Conservation (phyloP, 176 grass and related monocot species). For the Alloteropsis semialata region DNA sequence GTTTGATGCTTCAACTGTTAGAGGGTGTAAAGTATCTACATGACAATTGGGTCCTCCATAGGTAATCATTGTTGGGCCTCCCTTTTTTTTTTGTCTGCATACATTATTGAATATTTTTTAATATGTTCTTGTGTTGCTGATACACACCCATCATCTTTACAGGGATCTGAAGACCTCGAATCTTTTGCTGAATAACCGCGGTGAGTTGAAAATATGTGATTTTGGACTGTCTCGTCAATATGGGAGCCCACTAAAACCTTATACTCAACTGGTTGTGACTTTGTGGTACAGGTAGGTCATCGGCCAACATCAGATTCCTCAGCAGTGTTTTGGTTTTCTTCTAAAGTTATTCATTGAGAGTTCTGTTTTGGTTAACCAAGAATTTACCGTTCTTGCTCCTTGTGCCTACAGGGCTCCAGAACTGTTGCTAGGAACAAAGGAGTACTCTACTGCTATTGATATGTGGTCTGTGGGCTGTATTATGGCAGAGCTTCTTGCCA, state of each 20-base stretch:
- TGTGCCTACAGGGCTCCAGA: slow-evolving; percentile 75
- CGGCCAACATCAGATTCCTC: slow-evolving; percentile 41
- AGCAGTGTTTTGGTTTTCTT: slow-evolving; percentile 43
- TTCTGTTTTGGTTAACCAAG: slow-evolving; percentile 22
- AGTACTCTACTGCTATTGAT: slow-evolving; percentile 99
- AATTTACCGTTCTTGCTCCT: slow-evolving; percentile 17
- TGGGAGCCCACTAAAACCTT: slow-evolving; percentile 90
- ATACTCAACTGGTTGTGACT: slow-evolving; percentile 99
- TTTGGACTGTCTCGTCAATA: slow-evolving; percentile 99
- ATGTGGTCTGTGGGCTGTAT: slow-evolving; percentile 99
- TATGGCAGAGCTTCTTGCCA: slow-evolving; percentile 97
- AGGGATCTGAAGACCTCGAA: slow-evolving; percentile 98
- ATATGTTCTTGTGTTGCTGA: slow-evolving; percentile 24
- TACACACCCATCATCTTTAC: slow-evolving; percentile 1
- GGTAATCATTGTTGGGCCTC: slow-evolving; percentile 54
- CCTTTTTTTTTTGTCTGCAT: background rate
- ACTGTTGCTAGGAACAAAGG: slow-evolving; percentile 87
- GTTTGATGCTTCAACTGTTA: slow-evolving; percentile 91
- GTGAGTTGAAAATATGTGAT: slow-evolving; percentile 99
- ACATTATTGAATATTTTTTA: background rate
- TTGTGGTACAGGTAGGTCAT: slow-evolving; percentile 97
- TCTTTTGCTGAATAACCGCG: slow-evolving; percentile 89
- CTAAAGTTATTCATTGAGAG: slow-evolving; percentile 25
- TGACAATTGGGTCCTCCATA: slow-evolving; percentile 98
- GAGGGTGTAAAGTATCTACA: slow-evolving; percentile 95